These are phyloP conservation scores for Termitomyces sp. DNA, from an alignment of 768 basidiomycete genomes.

Conservation along the genomic window DNA sequence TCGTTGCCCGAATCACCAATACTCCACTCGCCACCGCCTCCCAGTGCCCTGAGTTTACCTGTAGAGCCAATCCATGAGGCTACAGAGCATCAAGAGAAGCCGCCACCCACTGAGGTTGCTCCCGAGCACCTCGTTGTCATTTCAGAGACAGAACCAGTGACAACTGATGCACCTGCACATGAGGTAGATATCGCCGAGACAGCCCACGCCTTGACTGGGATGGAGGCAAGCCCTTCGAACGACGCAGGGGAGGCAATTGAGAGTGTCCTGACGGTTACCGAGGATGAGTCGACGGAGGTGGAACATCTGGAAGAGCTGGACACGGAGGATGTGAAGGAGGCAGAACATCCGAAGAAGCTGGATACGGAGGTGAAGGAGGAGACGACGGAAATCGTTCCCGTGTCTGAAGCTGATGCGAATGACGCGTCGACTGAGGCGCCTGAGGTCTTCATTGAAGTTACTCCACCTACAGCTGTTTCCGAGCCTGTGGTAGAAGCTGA, in stretches of 20 bases:
- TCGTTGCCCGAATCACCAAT: slow-evolving; percentile 14
- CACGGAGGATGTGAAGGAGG: background rate
- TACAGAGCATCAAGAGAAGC: background rate
- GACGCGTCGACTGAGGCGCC: background rate
- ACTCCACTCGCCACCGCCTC: slow-evolving; percentile 8
- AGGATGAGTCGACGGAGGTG: background rate
- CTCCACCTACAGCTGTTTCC: background rate
- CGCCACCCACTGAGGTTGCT: background rate
- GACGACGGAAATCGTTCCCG: background rate
- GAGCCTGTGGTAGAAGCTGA: background rate
- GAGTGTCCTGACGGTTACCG: background rate
- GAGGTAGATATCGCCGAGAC: slow-evolving; percentile 5
- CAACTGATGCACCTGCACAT: background rate
- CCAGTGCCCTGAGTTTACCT: background rate
- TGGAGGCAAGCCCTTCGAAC: background rate
- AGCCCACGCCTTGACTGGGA: slow-evolving; percentile 2
- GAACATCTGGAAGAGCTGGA: background rate
- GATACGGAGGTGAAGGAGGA: background rate
- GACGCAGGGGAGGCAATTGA: background rate
- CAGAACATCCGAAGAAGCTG: background rate
- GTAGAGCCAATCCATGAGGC: background rate
- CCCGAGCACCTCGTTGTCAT: background rate
- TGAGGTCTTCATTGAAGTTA: background rate
- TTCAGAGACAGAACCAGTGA: background rate
- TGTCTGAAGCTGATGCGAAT: background rate